phyloP scores from a whole-genome alignment of 2,329 filamentous ascomycete species.

The Fusarium burgessii region DNA sequence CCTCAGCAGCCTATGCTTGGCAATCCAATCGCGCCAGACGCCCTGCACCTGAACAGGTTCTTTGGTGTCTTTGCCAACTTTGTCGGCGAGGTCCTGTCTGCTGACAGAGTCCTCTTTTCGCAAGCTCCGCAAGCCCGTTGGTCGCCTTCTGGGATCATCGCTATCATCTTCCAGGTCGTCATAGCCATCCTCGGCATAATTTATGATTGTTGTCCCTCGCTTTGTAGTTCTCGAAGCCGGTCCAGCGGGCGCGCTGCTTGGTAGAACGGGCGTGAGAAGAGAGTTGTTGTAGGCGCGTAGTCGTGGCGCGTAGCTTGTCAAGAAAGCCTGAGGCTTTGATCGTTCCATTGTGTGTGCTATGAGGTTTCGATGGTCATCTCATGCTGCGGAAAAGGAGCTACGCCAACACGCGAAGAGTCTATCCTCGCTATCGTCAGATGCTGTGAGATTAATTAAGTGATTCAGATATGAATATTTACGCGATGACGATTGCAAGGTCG shows the following conservation, averaged over 20 bases:
- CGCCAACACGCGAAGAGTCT: constrained; percentile 38
- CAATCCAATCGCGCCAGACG: constrained; percentile 96
- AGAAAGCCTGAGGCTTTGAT: constrained; percentile 81
- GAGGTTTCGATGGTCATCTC: constrained; percentile 46
- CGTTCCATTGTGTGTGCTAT: constrained; percentile 60
- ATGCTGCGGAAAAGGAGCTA: constrained; percentile 46
- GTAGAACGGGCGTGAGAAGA: constrained; percentile 85
- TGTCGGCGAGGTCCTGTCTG: constrained; percentile 75
- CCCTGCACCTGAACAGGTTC: constrained; percentile 86
- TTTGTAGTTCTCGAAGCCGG: constrained; percentile 89
- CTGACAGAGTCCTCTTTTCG: constrained; percentile 78
- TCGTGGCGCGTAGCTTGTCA: constrained; percentile 91
- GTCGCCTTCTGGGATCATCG: constrained; percentile 79
- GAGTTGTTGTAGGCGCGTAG: constrained; percentile 93
- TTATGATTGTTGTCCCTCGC: constrained; percentile 94
- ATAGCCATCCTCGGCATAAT: constrained; percentile 96
- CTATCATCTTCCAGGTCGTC: constrained; percentile 82
- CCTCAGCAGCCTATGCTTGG: constrained; percentile 70
- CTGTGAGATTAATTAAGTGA: not conserved
- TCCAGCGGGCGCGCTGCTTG: constrained; percentile 73
- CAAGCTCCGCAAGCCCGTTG: constrained; percentile 85
- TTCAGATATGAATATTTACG: not conserved
- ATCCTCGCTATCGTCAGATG: constrained; percentile 20
- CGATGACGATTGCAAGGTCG: constrained; percentile 7
- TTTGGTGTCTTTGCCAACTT: constrained; percentile 84